Conservation (phyloP, 805 yeast species). For the Cyberlindnera nakhonratchasimensis region DNA sequence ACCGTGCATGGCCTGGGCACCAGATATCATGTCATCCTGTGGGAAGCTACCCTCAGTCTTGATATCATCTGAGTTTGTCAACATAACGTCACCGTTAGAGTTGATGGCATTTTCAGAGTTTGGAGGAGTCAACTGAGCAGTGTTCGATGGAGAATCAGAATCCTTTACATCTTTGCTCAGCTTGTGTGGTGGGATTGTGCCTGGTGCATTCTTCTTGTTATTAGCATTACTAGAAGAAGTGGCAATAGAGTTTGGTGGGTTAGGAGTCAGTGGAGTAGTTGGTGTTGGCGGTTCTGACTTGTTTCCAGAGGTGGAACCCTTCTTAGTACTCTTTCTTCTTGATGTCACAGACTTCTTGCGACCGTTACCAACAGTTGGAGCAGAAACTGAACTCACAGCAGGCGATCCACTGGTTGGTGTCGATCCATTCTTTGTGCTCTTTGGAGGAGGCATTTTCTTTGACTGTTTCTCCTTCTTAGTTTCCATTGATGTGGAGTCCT, state of each 20-base stretch:
- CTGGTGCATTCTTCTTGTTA: constrained; percentile 3
- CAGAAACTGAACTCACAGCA: constrained; percentile 19
- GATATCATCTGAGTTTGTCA: constrained; percentile 7
- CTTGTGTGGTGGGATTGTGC: constrained; percentile 14
- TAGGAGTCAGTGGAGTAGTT: constrained; percentile 38
- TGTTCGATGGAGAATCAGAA: constrained; percentile 19
- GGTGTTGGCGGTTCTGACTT: constrained; percentile 41
- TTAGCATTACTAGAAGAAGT: constrained; percentile 2
- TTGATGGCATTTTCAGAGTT: constrained; percentile 28
- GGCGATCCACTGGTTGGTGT: constrained; percentile 29
- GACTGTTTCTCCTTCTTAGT: constrained; percentile 3
- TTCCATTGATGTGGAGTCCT: constrained; percentile 17
- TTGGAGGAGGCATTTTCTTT: constrained; percentile 28
- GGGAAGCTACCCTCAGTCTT: constrained; percentile 1
- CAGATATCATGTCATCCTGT: constrained; percentile 9
- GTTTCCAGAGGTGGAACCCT: constrained; percentile 19
- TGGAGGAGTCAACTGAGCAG: constrained; percentile 29
- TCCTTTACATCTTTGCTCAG: constrained; percentile 15
- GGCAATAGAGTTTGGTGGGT: constrained; percentile 6
- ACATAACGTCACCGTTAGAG: constrained; percentile 12
- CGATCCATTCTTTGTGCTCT: constrained; percentile 16
- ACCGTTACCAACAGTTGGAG: constrained; percentile 11
- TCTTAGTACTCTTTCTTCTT: constrained; percentile 17
- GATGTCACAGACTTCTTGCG: constrained; percentile 26
- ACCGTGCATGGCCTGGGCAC: constrained; percentile 18